These are phyloP conservation scores for Ricinus communis DNA, from an alignment of 345 rosid genomes.

Conservation along the genomic window DNA sequence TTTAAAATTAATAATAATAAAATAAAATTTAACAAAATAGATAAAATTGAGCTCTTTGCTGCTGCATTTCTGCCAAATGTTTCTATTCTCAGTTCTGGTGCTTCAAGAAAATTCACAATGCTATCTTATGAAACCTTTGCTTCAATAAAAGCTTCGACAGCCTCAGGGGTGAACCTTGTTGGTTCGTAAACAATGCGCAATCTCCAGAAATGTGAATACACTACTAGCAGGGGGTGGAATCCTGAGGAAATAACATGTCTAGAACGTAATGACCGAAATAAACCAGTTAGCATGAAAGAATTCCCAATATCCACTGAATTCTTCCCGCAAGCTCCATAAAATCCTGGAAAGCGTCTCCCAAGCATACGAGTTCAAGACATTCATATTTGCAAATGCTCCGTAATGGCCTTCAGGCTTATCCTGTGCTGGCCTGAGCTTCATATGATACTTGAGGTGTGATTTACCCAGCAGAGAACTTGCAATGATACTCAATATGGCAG, in stretches of 20 bases:
- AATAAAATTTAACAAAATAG: too few species aligned
- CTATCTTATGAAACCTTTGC: slow-evolving; percentile 51
- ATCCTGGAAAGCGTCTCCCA: slow-evolving; percentile 58
- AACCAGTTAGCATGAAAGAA: slow-evolving; percentile 30
- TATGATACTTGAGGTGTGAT: slow-evolving; percentile 40
- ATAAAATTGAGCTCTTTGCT: too few species aligned
- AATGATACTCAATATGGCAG: slow-evolving; percentile 27
- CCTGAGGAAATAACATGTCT: slow-evolving; percentile 44
- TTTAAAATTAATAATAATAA: too few species aligned
- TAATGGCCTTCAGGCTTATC: slow-evolving; percentile 39
- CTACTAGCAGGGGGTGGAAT: slow-evolving; percentile 41
- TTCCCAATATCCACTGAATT: slow-evolving; percentile 28
- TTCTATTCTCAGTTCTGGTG: slow-evolving; percentile 37
- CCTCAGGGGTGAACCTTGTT: slow-evolving; percentile 46
- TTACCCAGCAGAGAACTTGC: slow-evolving; percentile 39
- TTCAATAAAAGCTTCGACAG: slow-evolving; percentile 37
- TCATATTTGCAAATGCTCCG: slow-evolving; percentile 51
- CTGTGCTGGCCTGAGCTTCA: slow-evolving; percentile 43
- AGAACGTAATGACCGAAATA: slow-evolving; percentile 46
- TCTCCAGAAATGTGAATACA: slow-evolving; percentile 52
- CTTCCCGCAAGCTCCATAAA: slow-evolving; percentile 42
- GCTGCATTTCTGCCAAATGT: slow-evolving; percentile 16
- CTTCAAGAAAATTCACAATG: slow-evolving; percentile 45
- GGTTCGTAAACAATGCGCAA: slow-evolving; percentile 49
- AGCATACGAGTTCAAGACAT: slow-evolving; percentile 51